Evolutionary conservation across 371 early-diverging fungal species (phyloP), one percentile per base, ranked within the genome.

Genomic region (Thermomucor indicae-seudaticae): DNA sequence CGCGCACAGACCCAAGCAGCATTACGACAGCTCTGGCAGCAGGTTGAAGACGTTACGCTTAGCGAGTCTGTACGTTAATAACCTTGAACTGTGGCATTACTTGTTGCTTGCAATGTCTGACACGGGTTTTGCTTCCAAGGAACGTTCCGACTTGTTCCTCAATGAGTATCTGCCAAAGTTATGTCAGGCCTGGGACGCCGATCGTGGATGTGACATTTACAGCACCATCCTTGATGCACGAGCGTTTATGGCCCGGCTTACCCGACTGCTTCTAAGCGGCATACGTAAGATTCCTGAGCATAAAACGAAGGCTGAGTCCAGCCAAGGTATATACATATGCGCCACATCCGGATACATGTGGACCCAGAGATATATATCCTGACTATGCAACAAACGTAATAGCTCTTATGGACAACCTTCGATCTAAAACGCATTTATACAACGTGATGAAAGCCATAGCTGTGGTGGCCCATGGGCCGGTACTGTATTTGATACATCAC

Each of bases 211-310:
- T 29, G 46, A 56, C 30, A 51, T 55, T 0, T 61, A 62, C 34
- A 34, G 29, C 12, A 42, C 49, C 8, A 46, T 74, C 49, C 53
- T 53, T 17, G 66, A 75, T 57, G 65, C 60, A 23, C 57, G 67
- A 19, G 63, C 57, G 4, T 71, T 78, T 30, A 65, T 75, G 19
- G 56, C 55, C 11, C 16, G 48, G n/a, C 29, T 75, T 4, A 62
- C 78, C 12, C 68, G 68, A 32, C 58, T 69, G 7, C 55, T 78
- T 14, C 58, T 73, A 16, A 48, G 53, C 10, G 66, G 69, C 20
- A 72, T 78, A 40, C 64, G 72, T 4, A 65, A 60, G 43, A 59
- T 72, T 4, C 68, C 72, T 14, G 76, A 75, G 39, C 51, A 59
- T 19, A 52, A 54, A 29, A 63, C 47, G 29, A 70, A 65, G 50